Conservation (phyloP, 345 rosid species). For the Cochlearia excelsa region DNA sequence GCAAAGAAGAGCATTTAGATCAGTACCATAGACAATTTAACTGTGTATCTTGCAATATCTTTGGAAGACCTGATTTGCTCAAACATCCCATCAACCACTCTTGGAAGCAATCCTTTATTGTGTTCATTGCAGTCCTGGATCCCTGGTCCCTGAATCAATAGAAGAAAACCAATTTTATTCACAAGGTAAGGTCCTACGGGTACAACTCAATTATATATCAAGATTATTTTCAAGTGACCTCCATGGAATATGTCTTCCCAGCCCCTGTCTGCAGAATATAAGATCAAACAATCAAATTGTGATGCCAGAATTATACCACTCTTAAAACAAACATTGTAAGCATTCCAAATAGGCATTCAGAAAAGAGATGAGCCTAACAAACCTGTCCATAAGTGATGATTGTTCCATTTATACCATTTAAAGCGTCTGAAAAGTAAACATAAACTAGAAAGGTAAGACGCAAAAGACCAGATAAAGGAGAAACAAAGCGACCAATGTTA, state of each 20-base stretch:
- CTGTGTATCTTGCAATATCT: slow-evolving; percentile 41
- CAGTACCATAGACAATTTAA: slow-evolving; percentile 82
- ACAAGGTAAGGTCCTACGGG: slow-evolving; percentile 1
- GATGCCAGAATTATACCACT: slow-evolving; percentile 1
- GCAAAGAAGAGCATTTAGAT: slow-evolving; percentile 10
- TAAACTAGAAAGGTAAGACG: slow-evolving; percentile 18
- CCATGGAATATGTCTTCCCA: slow-evolving; percentile 87
- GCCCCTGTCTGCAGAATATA: slow-evolving; percentile 72
- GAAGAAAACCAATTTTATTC: slow-evolving; percentile 2
- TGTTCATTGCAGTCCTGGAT: slow-evolving; percentile 51
- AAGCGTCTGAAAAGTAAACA: slow-evolving; percentile 45
- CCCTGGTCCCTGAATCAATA: slow-evolving; percentile 55
- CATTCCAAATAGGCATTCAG: slow-evolving; percentile 1
- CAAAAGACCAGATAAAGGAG: neutral
- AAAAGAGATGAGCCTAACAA: slow-evolving; percentile 10
- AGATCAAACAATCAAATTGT: slow-evolving; percentile 2
- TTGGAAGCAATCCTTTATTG: slow-evolving; percentile 71
- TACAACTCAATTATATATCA: slow-evolving; percentile 2
- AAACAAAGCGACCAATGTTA: neutral
- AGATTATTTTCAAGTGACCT: slow-evolving; percentile 42
- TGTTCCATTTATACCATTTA: slow-evolving; percentile 68
- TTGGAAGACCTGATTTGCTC: slow-evolving; percentile 44
- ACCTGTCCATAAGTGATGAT: slow-evolving; percentile 93
- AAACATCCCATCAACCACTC: slow-evolving; percentile 71
- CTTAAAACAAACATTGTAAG: slow-evolving; percentile 7